Evolutionary conservation across 2,329 filamentous ascomycete genomes (phyloP).

Genomic region (Fusarium falciforme): DNA sequence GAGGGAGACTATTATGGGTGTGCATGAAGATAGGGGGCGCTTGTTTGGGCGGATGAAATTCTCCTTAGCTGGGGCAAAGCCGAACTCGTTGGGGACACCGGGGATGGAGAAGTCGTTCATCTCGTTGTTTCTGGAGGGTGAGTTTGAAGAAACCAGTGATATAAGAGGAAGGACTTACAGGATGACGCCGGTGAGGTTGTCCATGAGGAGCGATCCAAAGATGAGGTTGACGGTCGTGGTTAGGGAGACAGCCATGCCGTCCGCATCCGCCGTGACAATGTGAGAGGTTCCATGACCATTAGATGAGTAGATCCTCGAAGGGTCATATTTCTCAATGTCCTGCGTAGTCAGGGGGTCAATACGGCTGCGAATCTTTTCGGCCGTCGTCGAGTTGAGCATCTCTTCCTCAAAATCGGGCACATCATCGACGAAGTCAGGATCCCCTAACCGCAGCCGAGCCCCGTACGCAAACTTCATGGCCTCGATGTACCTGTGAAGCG

Average conservation of each 20-base stretch:
- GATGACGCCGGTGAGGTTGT: constrained; percentile 85
- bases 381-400: constrained; percentile 73
- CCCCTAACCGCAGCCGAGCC: constrained; percentile 80
- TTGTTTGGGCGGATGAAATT: constrained; percentile 88
- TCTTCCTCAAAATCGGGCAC: constrained; percentile 72
- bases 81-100: constrained; percentile 80
- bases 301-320: constrained; percentile 71
- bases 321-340: constrained; percentile 80
- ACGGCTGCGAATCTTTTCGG: constrained; percentile 68
- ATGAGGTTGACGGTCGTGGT: constrained; percentile 91
- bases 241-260: constrained; percentile 80
- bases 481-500: constrained; percentile 86
- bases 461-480: constrained; percentile 92
- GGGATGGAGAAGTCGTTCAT: constrained; percentile 91
- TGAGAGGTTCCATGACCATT: constrained; percentile 81
- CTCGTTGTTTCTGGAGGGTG: constrained; percentile 63
- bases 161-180: constrained; percentile 64
- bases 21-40: constrained; percentile 84
- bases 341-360: constrained; percentile 81
- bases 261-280: constrained; percentile 75
- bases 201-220: constrained; percentile 83
- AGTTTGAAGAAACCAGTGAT: constrained; percentile 17
- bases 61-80: constrained; percentile 80
- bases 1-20: constrained; percentile 78
- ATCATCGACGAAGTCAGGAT: constrained; percentile 78